Evolutionary conservation across 1,139 yeast genomes (phyloP).

Genomic region (Scheffersomyces lignicola): DNA sequence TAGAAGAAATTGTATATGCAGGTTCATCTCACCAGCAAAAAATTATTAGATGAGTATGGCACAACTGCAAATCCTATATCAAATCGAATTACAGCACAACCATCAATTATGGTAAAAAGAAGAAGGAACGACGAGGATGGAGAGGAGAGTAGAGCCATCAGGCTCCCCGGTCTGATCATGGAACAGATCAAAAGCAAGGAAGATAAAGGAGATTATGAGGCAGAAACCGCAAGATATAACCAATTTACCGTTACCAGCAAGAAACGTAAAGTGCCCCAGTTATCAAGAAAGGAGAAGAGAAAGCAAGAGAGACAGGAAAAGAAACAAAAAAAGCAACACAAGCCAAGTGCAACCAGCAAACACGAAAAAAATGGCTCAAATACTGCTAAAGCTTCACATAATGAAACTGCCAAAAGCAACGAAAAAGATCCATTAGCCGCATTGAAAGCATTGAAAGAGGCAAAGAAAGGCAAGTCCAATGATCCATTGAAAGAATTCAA

Average conservation of each 20-base stretch:
- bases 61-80: no score
- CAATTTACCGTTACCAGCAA: slow-evolving; percentile 21
- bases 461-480: slow-evolving; percentile 10
- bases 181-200: slow-evolving; percentile 59
- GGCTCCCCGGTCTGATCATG: slow-evolving; percentile 65
- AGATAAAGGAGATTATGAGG: slow-evolving; percentile 38
- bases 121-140: slow-evolving; percentile 8
- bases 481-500: slow-evolving; percentile 32
- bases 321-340: slow-evolving; percentile 37
- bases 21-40: no score
- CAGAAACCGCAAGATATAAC: slow-evolving; percentile 32
- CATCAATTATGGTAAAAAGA: background rate
- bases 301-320: slow-evolving; percentile 54
- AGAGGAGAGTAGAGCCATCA: slow-evolving; percentile 46
- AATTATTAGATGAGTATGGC: no score
- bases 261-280: slow-evolving; percentile 26
- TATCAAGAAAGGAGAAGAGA: slow-evolving; percentile 57
- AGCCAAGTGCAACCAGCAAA: slow-evolving; percentile 6
- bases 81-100: no score
- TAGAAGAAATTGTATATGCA: no score
- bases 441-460: slow-evolving; percentile 21
- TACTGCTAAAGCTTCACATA: slow-evolving; percentile 2
- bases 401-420: slow-evolving; percentile 11
- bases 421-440: slow-evolving; percentile 26
- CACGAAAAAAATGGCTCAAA: background rate